Base-by-base conservation (phyloP, 495 filamentous ascomycete species). In the Corynascus novoguineensis region DNA sequence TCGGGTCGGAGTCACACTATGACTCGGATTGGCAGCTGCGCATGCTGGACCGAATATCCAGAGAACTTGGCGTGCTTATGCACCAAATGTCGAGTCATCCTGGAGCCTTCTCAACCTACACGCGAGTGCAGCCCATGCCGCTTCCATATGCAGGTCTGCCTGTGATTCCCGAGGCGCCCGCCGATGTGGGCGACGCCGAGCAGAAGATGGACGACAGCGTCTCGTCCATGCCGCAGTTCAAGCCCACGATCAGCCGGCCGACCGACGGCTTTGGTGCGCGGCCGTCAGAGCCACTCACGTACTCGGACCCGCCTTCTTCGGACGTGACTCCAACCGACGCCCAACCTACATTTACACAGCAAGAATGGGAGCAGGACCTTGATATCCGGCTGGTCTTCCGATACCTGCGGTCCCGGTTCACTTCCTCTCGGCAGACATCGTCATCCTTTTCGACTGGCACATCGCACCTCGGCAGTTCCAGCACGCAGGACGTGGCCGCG, bases 291-390 rank as follows among this genome's bases (percentile, higher is more conserved):
- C 3, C 64, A 25, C 35, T 50, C 46, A 58, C 60, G 45, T 38
- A 41, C 7, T 47, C 61, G 15, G 25, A 46, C 2, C 47, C 59
- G 2, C 58, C 60, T 6, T 17, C 32, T 4, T n/a, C 42, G 19
- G 59, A 62, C 19, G 32, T 55, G 51, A 41, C 32, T 24, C 41
- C 57, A 21, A 53, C 15, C 27, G 55, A 60, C 29, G 11, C 31
- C 6, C 44, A 57, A 11, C 50, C 34, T 14, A 58, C 68, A 0
- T 78, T 82, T 50, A 76, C 74, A 3, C 79, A 82, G 40, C 86
- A 90, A 28, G 92, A 95, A 67, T 97, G 92, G 92, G 90, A 95
- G 66, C 84, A 83, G 34, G 86, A 90, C 14, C 80, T 95, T 5
- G 89, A 95, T 61, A 79, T 95, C 56, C 83, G 83, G 68, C 86